Evolutionary conservation across 257 asterid genomes (phyloP), one percentile per base, ranked within the genome.

Genomic region (Linderniella brevidens): DNA sequence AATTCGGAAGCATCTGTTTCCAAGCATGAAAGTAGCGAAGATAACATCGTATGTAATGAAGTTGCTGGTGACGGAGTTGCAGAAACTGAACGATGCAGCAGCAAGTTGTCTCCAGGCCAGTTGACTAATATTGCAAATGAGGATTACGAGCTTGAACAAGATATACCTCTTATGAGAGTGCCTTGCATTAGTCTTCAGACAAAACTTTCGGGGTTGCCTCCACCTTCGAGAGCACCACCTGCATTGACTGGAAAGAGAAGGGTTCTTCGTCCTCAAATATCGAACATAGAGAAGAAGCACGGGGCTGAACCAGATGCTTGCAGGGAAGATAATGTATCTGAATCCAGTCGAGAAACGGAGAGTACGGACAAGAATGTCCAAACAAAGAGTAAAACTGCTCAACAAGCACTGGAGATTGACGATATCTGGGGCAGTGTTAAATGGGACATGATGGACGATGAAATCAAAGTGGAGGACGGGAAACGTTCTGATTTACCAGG

Each of bases 41-140:
- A 37, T 63, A 72, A 52, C 43, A 52, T 40, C 19, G 14, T 2
- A 12, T 11, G 14, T 40, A 11, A 12, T 39, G 43, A 37, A 6
- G 11, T 8, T 37, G 8, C 40, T 37, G 40, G 8, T 37, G 8
- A 11, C 9, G 13, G 43, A 13, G 15, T 39, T 39, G 9, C 13
- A 9, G 43, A 39, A 39, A 13, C 3, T 13, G 4, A 39, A 11
- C 43, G 3, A 10, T 39, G 9, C 43, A 39, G 6, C 50, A 43
- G 50, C n/a, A n/a, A n/a, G 56, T 53, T 29, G 56, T 60, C 63
- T 63, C 70, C 41, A 38, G 50, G 4, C 40, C 35, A 64, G 32
- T 25, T 25, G 32, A 6, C 4, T 25, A 25, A 25, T 2, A 25
- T 25, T 25, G 32, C 32, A 25, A 25, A 13, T 39, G 43, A 13